phyloP scores from a whole-genome alignment of 345 rosid species.

The Moricandia arvensis region DNA sequence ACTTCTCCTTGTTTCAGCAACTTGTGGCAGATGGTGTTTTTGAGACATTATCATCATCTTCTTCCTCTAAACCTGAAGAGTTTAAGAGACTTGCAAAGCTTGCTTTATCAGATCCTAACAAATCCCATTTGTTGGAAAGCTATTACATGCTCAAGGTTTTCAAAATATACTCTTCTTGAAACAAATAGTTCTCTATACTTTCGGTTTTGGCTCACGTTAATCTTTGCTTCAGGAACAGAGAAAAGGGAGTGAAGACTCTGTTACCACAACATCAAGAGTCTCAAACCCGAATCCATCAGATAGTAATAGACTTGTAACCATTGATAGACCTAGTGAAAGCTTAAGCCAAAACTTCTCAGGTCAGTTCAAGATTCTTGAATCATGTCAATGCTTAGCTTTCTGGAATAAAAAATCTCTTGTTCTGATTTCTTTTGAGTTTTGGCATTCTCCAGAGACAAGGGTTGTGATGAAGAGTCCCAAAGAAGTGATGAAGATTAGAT shows the following conservation, averaged over 20 bases:
- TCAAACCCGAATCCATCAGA: constrained; percentile 31
- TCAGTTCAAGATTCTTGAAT: constrained; percentile 29
- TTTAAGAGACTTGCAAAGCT: constrained; percentile 56
- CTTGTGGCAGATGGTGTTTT: constrained; percentile 81
- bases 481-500: constrained; percentile 46
- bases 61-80: constrained; percentile 57
- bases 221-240: constrained; percentile 50
- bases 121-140: constrained; percentile 68
- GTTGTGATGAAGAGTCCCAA: constrained; percentile 60
- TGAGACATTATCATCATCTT: constrained; percentile 49
- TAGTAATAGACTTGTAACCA: constrained; percentile 27
- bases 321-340: constrained; percentile 55
- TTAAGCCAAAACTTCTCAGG: constrained; percentile 64
- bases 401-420: not conserved
- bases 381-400: constrained; percentile 3
- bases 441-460: constrained; percentile 53
- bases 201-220: constrained; percentile 14
- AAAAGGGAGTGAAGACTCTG: constrained; percentile 39
- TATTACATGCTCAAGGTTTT: constrained; percentile 63
- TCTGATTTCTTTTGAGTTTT: constrained; percentile 23
- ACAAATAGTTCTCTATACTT: not conserved
- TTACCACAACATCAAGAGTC: constrained; percentile 41
- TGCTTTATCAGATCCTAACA: constrained; percentile 47
- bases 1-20: constrained; percentile 62
- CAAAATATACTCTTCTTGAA: not conserved